Percentiles rank a stretch among this genome's conserved stretches.
Evolutionary conservation across 345 rosid genomes (phyloP).

Genomic region (Xanthoceras sorbifolium): DNA sequence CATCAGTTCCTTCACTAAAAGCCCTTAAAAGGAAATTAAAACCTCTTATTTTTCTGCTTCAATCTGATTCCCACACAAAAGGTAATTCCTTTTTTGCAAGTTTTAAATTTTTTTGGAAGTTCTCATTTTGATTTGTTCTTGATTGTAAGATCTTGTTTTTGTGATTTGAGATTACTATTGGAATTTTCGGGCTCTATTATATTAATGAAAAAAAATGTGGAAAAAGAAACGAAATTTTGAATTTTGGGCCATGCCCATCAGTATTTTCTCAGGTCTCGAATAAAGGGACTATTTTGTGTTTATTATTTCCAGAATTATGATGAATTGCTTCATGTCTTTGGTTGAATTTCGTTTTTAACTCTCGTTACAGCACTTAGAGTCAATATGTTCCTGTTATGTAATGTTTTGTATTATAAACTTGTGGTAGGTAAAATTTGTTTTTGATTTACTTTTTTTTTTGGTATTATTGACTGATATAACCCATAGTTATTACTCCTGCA

Average conservation of each 20-base stretch:
- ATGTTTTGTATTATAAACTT: neutral
- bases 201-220: neutral
- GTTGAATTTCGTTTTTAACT: neutral
- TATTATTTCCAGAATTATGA: neutral
- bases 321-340: neutral
- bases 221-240: neutral
- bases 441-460: neutral
- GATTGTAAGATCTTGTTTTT: conserved; percentile 5
- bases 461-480: neutral
- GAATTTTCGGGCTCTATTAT: neutral
- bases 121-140: neutral
- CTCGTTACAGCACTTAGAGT: neutral
- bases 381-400: neutral
- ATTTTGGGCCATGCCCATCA: neutral
- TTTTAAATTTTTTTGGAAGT: neutral
- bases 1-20: neutral
- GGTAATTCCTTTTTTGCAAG: neutral
- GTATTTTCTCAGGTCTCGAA: conserved; percentile 1
- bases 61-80: neutral
- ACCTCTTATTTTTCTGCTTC: neutral
- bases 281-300: neutral
- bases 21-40: neutral
- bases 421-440: neutral
- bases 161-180: too few relatives aligned
- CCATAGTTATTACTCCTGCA: neutral